Base-by-base conservation (phyloP, 768 basidiomycete species). In the Mycena vulgaris region DNA sequence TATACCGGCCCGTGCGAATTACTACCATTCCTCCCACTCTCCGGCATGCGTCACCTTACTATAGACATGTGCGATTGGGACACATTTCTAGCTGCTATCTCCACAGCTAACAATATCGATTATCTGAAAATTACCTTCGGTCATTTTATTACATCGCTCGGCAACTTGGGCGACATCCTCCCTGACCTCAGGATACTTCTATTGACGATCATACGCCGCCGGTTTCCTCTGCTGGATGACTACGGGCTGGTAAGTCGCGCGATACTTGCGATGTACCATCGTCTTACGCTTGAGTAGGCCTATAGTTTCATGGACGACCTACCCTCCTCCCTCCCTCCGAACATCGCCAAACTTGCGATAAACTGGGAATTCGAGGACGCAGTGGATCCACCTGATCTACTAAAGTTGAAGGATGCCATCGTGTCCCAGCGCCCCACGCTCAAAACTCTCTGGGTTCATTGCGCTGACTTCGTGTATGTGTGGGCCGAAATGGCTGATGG, bases 401-500 rank as follows among this genome's bases (percentile, higher is more conserved):
- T 11, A 8, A 3, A 40, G 52, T n/a, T 58, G 23, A 66, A 57
- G 45, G 45, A 48, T 27, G 55, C 19, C 7, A 57, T 66, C 45
- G 5, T 57, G 11, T n/a, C 56, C 9, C 31, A 47, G 37, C 47
- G 25, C 19, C 64, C 64, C 23, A 48, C 33, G 10, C 56, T 66
- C 21, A 58, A 48, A 23, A 57, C 64, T 0, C 64, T 66, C 33
- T 66, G 64, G 45, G 49, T 66, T 8, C 42, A 27, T 39, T 61
- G 27, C 11, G 21, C 19, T 1, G 6, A 28, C 7, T 66, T 5
- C 27, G 55, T n/a, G 2, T 58, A 57, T n/a, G 53, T 37, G 25
- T 65, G 53, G 42, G 21, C 3, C 25, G 16, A 47, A 28, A 56
- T 57, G 63, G 53, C 63, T 40, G 53, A 65, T 42, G 63, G 53